Evolutionary conservation across 2,329 filamentous ascomycete genomes (phyloP).

Genomic region (Scortechinia acanthostroma): DNA sequence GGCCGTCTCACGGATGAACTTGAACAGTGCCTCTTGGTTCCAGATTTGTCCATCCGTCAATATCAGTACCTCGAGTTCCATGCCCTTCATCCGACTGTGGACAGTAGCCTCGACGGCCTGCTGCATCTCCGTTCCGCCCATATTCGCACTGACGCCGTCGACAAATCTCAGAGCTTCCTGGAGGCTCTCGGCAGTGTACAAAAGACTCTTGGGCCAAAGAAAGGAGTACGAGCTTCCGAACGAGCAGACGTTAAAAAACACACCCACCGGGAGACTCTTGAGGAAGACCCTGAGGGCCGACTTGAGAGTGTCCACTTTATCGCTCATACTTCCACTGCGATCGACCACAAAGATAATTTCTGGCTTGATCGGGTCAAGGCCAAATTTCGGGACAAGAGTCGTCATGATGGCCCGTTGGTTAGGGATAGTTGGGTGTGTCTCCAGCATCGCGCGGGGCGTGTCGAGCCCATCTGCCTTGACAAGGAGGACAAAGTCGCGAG

Average conservation of each 20-base stretch:
- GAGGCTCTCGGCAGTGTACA: conserved; percentile 18
- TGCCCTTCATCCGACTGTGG: conserved; percentile 10
- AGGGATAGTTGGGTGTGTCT: conserved; percentile 39
- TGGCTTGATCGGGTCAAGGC: conserved; percentile 27
- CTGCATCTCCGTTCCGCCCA: conserved; percentile 27
- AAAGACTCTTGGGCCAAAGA: conserved; percentile 21
- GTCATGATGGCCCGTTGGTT: conserved; percentile 47
- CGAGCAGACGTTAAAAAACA: conserved; percentile 46
- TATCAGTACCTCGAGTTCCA: conserved; percentile 22
- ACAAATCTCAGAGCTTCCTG: conserved; percentile 16
- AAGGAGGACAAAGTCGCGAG: conserved; percentile 44
- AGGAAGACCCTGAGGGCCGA: conserved; percentile 42
- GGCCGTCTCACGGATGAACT: conserved; percentile 17
- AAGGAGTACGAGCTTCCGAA: conserved; percentile 30
- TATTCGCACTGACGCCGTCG: conserved; percentile 15
- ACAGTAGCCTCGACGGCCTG: conserved; percentile 16
- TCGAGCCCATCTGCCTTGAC: conserved; percentile 40
- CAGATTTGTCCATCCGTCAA: conserved; percentile 30
- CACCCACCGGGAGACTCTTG: conserved; percentile 39
- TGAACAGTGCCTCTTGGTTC: conserved; percentile 16
- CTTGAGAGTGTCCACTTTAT: conserved; percentile 31
- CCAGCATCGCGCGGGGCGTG: conserved; percentile 42
- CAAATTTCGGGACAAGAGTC: conserved; percentile 49
- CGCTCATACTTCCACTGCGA: conserved; percentile 43
- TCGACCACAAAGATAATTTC: conserved; percentile 56